Evolutionary conservation across 768 basidiomycete genomes (phyloP).

Genomic region (Leccinum broughii): DNA sequence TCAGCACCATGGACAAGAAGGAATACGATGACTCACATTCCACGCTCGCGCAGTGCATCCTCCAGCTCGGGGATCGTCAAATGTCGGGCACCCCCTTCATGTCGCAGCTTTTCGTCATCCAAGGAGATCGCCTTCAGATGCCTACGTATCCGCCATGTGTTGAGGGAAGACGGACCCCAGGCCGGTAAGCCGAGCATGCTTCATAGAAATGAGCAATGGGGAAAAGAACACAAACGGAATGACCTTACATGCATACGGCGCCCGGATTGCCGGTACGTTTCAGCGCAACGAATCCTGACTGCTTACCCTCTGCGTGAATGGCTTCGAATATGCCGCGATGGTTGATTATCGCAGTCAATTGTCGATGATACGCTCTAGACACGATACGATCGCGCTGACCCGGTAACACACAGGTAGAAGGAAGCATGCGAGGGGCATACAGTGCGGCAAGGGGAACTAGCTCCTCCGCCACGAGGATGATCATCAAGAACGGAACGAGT

Average conservation of each 20-base stretch:
- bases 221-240: background rate
- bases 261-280: slow-evolving; percentile 23
- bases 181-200: slow-evolving; percentile 41
- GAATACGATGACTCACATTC: slow-evolving; percentile 54
- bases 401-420: slow-evolving; percentile 84
- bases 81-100: slow-evolving; percentile 44
- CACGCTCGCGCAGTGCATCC: slow-evolving; percentile 73
- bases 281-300: slow-evolving; percentile 29
- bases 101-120: slow-evolving; percentile 65
- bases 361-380: slow-evolving; percentile 47
- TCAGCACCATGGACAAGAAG: background rate
- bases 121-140: slow-evolving; percentile 43
- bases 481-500: slow-evolving; percentile 75
- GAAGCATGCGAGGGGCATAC: slow-evolving; percentile 81
- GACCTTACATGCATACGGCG: slow-evolving; percentile 60
- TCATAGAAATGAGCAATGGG: slow-evolving; percentile 29
- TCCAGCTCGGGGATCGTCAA: slow-evolving; percentile 57
- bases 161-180: slow-evolving; percentile 38
- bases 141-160: slow-evolving; percentile 36
- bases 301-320: slow-evolving; percentile 34
- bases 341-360: slow-evolving; percentile 42
- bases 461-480: slow-evolving; percentile 77
- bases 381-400: slow-evolving; percentile 71
- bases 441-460: slow-evolving; percentile 81
- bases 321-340: slow-evolving; percentile 40